phyloP scores from a whole-genome alignment of 1,284 basidiomycete genomes.

The Leccinum glutinopallens region DNA sequence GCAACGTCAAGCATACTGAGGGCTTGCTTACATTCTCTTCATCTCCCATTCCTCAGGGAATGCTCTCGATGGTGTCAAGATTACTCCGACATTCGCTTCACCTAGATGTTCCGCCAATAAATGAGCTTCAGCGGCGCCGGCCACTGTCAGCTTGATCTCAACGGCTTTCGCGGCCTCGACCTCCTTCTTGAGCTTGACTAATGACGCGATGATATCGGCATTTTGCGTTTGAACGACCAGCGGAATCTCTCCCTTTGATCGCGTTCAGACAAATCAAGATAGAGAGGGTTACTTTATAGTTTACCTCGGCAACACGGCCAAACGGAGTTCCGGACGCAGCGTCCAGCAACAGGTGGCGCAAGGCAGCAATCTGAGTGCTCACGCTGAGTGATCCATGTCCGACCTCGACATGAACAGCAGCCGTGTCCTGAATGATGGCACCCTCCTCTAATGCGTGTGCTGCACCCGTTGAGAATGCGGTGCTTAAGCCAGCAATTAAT shows the following conservation, averaged over 20 bases:
- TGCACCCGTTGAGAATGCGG: slow-evolving; percentile 65
- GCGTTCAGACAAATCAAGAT: slow-evolving; percentile 4
- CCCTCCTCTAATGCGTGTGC: slow-evolving; percentile 61
- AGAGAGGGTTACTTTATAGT: slow-evolving; percentile 11
- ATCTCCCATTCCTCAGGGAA: slow-evolving; percentile 64
- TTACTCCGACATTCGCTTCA: slow-evolving; percentile 71
- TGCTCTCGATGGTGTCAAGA: slow-evolving; percentile 61
- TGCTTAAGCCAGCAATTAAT: slow-evolving; percentile 68
- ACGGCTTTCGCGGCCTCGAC: slow-evolving; percentile 50
- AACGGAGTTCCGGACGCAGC: slow-evolving; percentile 53
- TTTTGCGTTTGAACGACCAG: slow-evolving; percentile 59
- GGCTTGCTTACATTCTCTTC: slow-evolving; percentile 46
- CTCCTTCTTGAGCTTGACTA: slow-evolving; percentile 79
- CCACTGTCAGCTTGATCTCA: slow-evolving; percentile 57
- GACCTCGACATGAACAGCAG: slow-evolving; percentile 74
- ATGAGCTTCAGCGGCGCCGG: slow-evolving; percentile 77
- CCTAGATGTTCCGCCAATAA: slow-evolving; percentile 77
- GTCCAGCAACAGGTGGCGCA: slow-evolving; percentile 65
- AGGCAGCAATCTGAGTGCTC: slow-evolving; percentile 64
- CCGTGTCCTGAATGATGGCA: slow-evolving; percentile 69
- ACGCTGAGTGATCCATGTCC: slow-evolving; percentile 50
- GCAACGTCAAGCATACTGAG: background rate
- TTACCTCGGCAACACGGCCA: slow-evolving; percentile 45
- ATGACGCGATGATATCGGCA: slow-evolving; percentile 79
- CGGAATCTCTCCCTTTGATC: slow-evolving; percentile 49